Conservation (phyloP, 2,329 filamentous ascomycete genomes). For the Cercospora citrullina region DNA sequence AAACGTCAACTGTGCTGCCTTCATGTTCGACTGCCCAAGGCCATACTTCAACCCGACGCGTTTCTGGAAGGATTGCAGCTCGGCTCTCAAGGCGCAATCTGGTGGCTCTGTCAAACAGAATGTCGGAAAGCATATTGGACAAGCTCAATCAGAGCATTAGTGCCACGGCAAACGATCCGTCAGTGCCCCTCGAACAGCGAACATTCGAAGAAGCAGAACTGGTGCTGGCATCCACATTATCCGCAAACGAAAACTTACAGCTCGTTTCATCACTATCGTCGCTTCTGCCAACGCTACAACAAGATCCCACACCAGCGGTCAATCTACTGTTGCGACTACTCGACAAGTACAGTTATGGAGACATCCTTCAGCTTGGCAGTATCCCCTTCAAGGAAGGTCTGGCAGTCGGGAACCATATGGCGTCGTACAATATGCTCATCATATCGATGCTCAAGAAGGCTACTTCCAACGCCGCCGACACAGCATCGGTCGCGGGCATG, state of each 20-base stretch:
- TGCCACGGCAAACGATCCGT: conserved; percentile 21
- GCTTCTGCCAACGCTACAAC: conserved; percentile 55
- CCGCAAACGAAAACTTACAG: conserved; percentile 34
- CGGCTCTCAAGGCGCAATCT: background rate
- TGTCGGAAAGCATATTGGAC: conserved; percentile 22
- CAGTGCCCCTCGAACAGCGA: conserved; percentile 45
- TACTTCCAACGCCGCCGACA: conserved; percentile 52
- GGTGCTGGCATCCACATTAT: conserved; percentile 44
- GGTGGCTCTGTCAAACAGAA: background rate
- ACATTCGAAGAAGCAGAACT: conserved; percentile 55
- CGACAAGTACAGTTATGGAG: conserved; percentile 51
- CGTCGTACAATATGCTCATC: conserved; percentile 57
- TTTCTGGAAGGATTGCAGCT: background rate
- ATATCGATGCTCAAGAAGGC: conserved; percentile 60
- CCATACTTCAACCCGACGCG: background rate
- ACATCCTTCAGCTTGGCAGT: conserved; percentile 43
- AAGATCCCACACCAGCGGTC: conserved; percentile 58
- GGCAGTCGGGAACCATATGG: conserved; percentile 45
- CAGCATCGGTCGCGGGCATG: conserved; percentile 59
- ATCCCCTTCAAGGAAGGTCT: conserved; percentile 57
- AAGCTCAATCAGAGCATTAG: conserved; percentile 24
- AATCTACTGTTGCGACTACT: conserved; percentile 55
- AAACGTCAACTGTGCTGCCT: conserved; percentile 14
- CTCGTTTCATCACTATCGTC: conserved; percentile 51
- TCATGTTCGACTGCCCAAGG: background rate